A percentile compares a stretch with the other conserved stretches of the same genome.
Evolutionary conservation across 2,329 filamentous ascomycete species (phyloP).

Genomic region (Sphaerostilbella broomeana): DNA sequence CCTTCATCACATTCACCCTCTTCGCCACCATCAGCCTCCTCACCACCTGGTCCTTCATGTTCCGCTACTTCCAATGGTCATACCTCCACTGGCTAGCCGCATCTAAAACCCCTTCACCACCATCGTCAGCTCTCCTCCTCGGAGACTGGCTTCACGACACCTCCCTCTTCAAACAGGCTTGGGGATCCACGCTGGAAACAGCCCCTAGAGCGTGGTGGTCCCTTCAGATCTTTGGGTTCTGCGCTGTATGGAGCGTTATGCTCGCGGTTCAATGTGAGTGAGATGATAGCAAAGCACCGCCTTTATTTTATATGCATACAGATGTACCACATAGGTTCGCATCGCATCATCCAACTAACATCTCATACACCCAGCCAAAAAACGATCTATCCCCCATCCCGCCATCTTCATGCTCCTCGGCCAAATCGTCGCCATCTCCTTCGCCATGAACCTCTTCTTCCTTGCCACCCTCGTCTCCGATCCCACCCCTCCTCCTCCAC

Average conservation of each 20-base stretch:
- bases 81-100: slow-evolving; percentile 14
- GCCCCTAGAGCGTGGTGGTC: slow-evolving; percentile 21
- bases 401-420: slow-evolving; percentile 24
- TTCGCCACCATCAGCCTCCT: slow-evolving; percentile 21
- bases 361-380: slow-evolving; percentile 11
- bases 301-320: neutral
- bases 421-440: slow-evolving; percentile 23
- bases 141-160: slow-evolving; percentile 23
- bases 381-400: slow-evolving; percentile 14
- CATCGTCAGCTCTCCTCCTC: slow-evolving; percentile 11
- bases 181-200: slow-evolving; percentile 21
- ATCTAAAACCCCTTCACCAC: neutral
- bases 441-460: slow-evolving; percentile 23
- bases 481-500: too few species aligned
- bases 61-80: slow-evolving; percentile 21
- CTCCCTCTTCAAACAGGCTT: slow-evolving; percentile 22
- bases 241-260: slow-evolving; percentile 22
- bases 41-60: slow-evolving; percentile 24
- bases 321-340: too few species aligned
- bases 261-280: slow-evolving; percentile 21
- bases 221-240: slow-evolving; percentile 23
- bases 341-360: too few species aligned
- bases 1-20: slow-evolving; percentile 16
- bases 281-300: too few species aligned
- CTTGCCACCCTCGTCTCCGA: slow-evolving; percentile 16